These are phyloP conservation scores for Umbelopsis sp. DNA, from an alignment of 192 early-diverging fungal species.

Conservation along the genomic window DNA sequence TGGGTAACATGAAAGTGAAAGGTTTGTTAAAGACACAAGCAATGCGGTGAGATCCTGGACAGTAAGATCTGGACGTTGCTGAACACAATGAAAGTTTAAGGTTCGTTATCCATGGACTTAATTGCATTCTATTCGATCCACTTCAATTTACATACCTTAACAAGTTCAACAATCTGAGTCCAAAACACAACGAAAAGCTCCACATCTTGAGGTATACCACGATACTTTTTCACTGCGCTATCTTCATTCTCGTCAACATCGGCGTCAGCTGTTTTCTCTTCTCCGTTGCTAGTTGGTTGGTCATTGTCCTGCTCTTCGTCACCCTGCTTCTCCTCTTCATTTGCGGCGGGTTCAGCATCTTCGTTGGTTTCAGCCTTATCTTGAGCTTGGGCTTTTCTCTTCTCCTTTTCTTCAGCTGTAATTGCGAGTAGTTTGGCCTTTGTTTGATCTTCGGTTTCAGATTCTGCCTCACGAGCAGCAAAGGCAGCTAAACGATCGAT, in stretches of 20 bases:
- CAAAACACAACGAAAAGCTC: conserved; percentile 97
- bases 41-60: conserved; percentile 93
- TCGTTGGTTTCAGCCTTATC: conserved; percentile 10
- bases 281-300: conserved; percentile 26
- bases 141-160: conserved; percentile 57
- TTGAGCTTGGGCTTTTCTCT: conserved; percentile 4
- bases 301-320: conserved; percentile 29
- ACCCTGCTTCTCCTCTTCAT: conserved; percentile 16
- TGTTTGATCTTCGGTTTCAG: conserved; percentile 45
- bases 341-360: conserved; percentile 13
- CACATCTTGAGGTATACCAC: conserved; percentile 85
- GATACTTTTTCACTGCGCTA: conserved; percentile 47
- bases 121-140: not conserved
- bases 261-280: conserved; percentile 29
- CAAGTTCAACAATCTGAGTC: conserved; percentile 90
- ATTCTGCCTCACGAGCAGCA: conserved; percentile 78
- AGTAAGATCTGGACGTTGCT: conserved; percentile 89
- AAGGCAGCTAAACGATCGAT: conserved; percentile 94
- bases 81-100: not conserved
- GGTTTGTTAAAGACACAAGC: conserved; percentile 81
- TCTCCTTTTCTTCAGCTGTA: conserved; percentile 28
- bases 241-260: conserved; percentile 27
- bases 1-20: conserved; percentile 94
- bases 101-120: not conserved
- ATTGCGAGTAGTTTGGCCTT: conserved; percentile 22